Percentiles rank a stretch among this genome's conserved stretches.
phyloP scores from a whole-genome alignment of 441 rosid genomes.

The Heliophila coronopifolia region DNA sequence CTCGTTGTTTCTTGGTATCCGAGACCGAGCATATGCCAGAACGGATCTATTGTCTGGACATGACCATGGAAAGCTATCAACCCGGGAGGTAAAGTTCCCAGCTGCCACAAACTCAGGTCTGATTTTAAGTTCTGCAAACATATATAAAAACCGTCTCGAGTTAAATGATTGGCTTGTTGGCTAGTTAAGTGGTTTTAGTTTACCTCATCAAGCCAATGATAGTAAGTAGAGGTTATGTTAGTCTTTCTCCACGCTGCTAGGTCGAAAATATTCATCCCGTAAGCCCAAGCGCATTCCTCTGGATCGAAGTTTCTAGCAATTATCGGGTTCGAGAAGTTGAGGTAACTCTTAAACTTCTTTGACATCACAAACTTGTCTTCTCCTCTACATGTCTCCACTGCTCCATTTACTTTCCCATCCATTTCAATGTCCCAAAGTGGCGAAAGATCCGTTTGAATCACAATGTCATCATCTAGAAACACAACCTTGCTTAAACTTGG shows the following conservation, averaged over 20 bases:
- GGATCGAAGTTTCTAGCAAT: conserved; percentile 60
- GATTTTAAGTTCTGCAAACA: conserved; percentile 83
- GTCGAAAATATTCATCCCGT: conserved; percentile 91
- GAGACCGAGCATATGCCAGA: conserved; percentile 77
- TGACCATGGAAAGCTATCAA: conserved; percentile 88
- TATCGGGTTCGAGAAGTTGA: conserved; percentile 83
- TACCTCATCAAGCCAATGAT: conserved; percentile 88
- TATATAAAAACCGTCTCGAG: not conserved
- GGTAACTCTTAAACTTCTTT: conserved; percentile 70
- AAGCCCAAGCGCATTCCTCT: conserved; percentile 89
- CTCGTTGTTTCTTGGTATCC: conserved; percentile 73
- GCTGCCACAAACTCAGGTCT: conserved; percentile 92
- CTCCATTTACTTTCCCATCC: conserved; percentile 89
- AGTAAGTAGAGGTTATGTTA: conserved; percentile 78
- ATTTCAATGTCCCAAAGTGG: conserved; percentile 88
- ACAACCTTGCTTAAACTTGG: conserved; percentile 84
- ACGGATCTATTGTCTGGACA: conserved; percentile 70
- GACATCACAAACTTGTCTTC: conserved; percentile 80
- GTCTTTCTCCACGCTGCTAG: conserved; percentile 80
- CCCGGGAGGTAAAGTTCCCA: conserved; percentile 92
- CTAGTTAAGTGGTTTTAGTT: conserved; percentile 7
- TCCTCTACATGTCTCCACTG: conserved; percentile 80
- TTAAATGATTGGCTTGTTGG: not conserved
- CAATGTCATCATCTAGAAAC: conserved; percentile 90
- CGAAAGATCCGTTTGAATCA: conserved; percentile 83